Percentiles rank a stretch among this genome's conserved stretches.
phyloP scores from a whole-genome alignment of 768 basidiomycete species.

The Podaxis carcinomalis region DNA sequence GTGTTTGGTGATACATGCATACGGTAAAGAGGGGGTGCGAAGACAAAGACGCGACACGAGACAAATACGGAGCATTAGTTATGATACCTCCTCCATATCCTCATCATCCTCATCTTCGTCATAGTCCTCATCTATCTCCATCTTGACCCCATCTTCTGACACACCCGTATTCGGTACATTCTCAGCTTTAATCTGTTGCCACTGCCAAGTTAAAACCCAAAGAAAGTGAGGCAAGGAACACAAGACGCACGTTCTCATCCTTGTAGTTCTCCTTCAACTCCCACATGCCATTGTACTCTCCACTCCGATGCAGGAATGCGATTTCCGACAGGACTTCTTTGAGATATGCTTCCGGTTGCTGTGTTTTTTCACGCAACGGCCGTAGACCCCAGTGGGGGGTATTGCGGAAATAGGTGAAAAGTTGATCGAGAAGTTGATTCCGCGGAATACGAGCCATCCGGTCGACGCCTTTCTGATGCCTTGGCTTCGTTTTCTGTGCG shows the following conservation, averaged over 20 bases:
- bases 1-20: not conserved
- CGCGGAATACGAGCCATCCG: conserved; percentile 90
- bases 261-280: conserved; percentile 74
- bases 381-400: conserved; percentile 81
- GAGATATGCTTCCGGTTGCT: conserved; percentile 84
- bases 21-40: not conserved
- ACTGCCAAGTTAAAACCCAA: not conserved
- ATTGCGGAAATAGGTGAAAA: conserved; percentile 77
- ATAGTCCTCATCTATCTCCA: conserved; percentile 50
- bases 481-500: conserved; percentile 60
- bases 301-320: conserved; percentile 71
- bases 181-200: conserved; percentile 38
- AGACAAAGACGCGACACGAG: not conserved
- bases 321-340: conserved; percentile 80
- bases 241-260: conserved; percentile 45
- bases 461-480: conserved; percentile 72
- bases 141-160: conserved; percentile 33
- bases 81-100: conserved; percentile 72
- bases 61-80: conserved; percentile 11
- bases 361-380: conserved; percentile 69
- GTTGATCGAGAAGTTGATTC: conserved; percentile 80
- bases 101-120: conserved; percentile 59
- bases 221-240: not conserved
- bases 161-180: conserved; percentile 37
- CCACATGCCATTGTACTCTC: conserved; percentile 79